These are phyloP conservation scores for Moricandia arvensis DNA, from an alignment of 345 rosid genomes.

Conservation along the genomic window DNA sequence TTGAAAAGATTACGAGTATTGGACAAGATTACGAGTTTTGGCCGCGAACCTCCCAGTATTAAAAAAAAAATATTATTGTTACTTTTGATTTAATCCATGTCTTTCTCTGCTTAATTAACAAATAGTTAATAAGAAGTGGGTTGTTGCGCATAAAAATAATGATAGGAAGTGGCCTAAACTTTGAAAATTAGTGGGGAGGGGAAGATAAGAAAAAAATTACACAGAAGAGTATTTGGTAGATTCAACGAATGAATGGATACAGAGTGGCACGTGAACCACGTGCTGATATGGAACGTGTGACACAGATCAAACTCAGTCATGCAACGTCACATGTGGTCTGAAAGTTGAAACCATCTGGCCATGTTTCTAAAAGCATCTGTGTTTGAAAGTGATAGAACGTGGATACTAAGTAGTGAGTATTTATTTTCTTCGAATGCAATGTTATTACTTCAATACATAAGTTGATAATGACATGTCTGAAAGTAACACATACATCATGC, in stretches of 20 bases:
- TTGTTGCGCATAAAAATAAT: not conserved
- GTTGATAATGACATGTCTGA: not conserved
- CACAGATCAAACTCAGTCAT: constrained; percentile 27
- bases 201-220: not conserved
- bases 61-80: too few species aligned
- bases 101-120: not conserved
- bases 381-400: not conserved
- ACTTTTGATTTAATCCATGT: not conserved
- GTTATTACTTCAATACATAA: not conserved
- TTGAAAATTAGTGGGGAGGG: not conserved
- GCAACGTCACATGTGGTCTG: constrained; percentile 33
- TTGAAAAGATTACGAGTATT: too few species aligned
- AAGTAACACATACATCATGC: not conserved
- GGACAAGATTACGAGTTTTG: too few species aligned
- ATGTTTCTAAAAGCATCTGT: not conserved
- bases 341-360: not conserved
- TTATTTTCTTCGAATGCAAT: not conserved
- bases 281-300: constrained; percentile 28
- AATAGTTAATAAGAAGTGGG: not conserved
- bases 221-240: not conserved
- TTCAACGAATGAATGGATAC: constrained; percentile 12
- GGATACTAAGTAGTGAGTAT: too few species aligned
- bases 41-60: too few species aligned
- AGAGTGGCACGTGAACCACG: constrained; percentile 23
- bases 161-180: not conserved